Evolutionary conservation across 2,329 filamentous ascomycete genomes (phyloP).

Genomic region (Fusarium siculi): DNA sequence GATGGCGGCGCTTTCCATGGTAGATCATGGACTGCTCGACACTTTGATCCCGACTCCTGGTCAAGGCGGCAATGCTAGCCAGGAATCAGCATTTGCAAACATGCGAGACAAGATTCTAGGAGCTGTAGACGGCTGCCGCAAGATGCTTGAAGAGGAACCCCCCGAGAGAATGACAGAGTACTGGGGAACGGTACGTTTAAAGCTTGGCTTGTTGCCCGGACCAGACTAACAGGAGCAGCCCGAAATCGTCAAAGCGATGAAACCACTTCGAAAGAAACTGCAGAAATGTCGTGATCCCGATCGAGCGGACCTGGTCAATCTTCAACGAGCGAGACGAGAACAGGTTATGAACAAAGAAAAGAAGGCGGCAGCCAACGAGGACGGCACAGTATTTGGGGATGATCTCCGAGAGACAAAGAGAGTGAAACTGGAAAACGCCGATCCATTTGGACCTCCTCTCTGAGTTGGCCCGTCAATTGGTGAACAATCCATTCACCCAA

Average conservation of each 20-base stretch:
- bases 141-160: slow-evolving; percentile 66
- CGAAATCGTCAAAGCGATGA: slow-evolving; percentile 59
- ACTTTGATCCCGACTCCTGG: slow-evolving; percentile 56
- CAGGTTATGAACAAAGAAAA: slow-evolving; percentile 58
- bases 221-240: slow-evolving; percentile 48
- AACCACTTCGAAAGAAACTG: slow-evolving; percentile 74
- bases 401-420: slow-evolving; percentile 57
- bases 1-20: slow-evolving; percentile 81
- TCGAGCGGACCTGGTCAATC: slow-evolving; percentile 75
- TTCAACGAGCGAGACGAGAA: slow-evolving; percentile 73
- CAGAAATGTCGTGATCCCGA: slow-evolving; percentile 79
- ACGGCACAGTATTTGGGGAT: slow-evolving; percentile 60
- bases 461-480: slow-evolving; percentile 40
- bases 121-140: slow-evolving; percentile 61
- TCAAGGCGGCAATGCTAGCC: slow-evolving; percentile 43
- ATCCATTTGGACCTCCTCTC: slow-evolving; percentile 60
- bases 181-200: slow-evolving; percentile 60
- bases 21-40: slow-evolving; percentile 72
- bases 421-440: slow-evolving; percentile 57
- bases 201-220: background rate
- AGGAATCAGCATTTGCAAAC: slow-evolving; percentile 38
- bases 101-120: slow-evolving; percentile 61
- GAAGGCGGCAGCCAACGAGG: slow-evolving; percentile 52
- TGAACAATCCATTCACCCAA: background rate
- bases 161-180: slow-evolving; percentile 65